Evolutionary conservation across 148 eudicot genomes (phyloP).

Genomic region (Rhododendron vialii): DNA sequence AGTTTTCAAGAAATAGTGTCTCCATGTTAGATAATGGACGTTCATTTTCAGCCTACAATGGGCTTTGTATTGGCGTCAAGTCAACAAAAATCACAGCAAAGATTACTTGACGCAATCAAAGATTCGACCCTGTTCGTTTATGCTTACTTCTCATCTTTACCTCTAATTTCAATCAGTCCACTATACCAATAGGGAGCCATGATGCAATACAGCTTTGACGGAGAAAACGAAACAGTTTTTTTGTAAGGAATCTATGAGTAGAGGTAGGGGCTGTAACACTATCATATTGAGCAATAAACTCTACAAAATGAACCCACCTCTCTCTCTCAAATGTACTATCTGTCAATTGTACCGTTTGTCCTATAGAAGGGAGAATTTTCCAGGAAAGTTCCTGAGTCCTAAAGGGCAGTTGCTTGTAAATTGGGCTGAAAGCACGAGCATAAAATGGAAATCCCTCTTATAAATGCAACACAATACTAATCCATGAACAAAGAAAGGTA

Average conservation of each 20-base stretch:
- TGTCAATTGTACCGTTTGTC: background rate
- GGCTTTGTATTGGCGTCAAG: background rate
- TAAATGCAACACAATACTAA: background rate
- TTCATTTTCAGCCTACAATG: background rate
- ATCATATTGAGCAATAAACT: background rate
- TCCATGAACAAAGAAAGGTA: background rate
- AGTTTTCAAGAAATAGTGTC: background rate
- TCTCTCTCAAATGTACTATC: background rate
- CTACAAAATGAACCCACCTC: background rate
- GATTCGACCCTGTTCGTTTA: background rate
- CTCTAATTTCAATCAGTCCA: background rate
- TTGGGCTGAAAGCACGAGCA: background rate
- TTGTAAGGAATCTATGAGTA: background rate
- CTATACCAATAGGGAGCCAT: background rate
- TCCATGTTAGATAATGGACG: background rate
- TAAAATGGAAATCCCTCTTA: constrained; percentile 1
- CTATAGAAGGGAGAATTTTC: constrained; percentile 14
- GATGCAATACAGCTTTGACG: background rate
- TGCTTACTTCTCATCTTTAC: background rate
- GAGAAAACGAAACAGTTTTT: background rate
- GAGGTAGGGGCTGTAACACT: background rate
- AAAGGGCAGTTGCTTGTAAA: background rate
- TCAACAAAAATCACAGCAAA: background rate
- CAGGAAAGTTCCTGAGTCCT: constrained; percentile 24
- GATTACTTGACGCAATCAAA: background rate